Evolutionary conservation across 768 basidiomycete genomes (phyloP), one percentile per base, ranked within the genome.

Genomic region (Pleurotus ostreatus): DNA sequence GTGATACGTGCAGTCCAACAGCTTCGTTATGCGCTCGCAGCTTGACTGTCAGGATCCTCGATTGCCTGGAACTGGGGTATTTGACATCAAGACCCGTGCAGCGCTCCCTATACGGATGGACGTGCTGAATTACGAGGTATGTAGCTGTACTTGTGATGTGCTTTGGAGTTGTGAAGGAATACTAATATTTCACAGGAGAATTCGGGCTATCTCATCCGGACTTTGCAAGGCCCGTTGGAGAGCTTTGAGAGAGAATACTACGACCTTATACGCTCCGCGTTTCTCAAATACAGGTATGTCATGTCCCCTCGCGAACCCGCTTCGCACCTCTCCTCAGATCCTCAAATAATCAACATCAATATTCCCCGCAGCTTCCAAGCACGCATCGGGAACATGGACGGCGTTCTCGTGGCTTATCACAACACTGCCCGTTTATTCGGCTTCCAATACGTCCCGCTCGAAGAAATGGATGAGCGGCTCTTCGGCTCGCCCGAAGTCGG

Each of bases 361-460:
- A 34, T 26, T 34, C 22, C 41, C n/a, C 58, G 30, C 30, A 94
- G 92, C 60, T 88, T 98, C 74, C 96, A 99, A 78, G 95, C 83
- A 2, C 86, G 96, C 4, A 98, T 99, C 59, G 96, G 96, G 7
- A 85, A 88, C 65, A 98, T 98, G 96, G 94, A 97, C 65, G 96
- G 96, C 13, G 88, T 98, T 6, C 78, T 94, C 57, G 83, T 93
- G 39, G 86, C 92, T 18, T 92, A 90, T 65, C 91, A 93, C 65
- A 97, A 96, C 59, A 95, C 92, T 0, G 82, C 83, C 5, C 79
- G 81, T 15, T 81, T 97, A 49, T 94, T 94, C 63, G 96, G 96
- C 1, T 98, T 98, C 76, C 93, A 98, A 68, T 99, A 98, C 65
- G 71, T 96, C 26, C 81, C 94, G 1, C 71, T 96, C 45, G 76